These are phyloP conservation scores for Cynanchum wilfordii DNA, from an alignment of 257 asterid species.

Conservation along the genomic window DNA sequence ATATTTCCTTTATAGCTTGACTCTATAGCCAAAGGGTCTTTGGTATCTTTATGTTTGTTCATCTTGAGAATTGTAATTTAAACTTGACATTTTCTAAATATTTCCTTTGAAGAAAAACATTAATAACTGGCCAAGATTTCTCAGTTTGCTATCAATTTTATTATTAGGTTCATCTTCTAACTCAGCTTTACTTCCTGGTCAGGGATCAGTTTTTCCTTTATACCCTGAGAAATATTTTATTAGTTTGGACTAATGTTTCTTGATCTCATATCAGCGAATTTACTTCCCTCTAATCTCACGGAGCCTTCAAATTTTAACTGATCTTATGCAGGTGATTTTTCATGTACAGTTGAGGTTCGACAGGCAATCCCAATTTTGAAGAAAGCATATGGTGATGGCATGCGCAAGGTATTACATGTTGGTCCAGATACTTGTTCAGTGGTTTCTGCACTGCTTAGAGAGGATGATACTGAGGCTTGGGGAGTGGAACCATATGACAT, in stretches of 20 bases:
- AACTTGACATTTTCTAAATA: neutral
- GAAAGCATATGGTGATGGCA: constrained; percentile 38
- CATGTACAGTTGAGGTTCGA: constrained; percentile 29
- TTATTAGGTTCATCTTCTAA: neutral
- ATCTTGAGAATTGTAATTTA: neutral
- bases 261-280: neutral
- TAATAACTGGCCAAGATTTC: neutral
- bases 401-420: constrained; percentile 37
- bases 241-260: neutral
- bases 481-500: constrained; percentile 42
- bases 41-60: neutral
- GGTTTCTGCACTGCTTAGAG: constrained; percentile 26
- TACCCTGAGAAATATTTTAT: neutral
- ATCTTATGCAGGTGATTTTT: constrained; percentile 28
- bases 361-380: constrained; percentile 28
- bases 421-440: constrained; percentile 43
- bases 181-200: neutral
- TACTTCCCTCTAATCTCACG: neutral
- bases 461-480: constrained; percentile 38
- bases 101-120: neutral
- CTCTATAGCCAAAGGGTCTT: neutral
- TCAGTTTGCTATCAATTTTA: neutral
- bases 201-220: neutral
- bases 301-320: neutral
- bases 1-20: neutral